Conservation (phyloP, 306 rosid genomes). For the Gastrolobium villosum region DNA sequence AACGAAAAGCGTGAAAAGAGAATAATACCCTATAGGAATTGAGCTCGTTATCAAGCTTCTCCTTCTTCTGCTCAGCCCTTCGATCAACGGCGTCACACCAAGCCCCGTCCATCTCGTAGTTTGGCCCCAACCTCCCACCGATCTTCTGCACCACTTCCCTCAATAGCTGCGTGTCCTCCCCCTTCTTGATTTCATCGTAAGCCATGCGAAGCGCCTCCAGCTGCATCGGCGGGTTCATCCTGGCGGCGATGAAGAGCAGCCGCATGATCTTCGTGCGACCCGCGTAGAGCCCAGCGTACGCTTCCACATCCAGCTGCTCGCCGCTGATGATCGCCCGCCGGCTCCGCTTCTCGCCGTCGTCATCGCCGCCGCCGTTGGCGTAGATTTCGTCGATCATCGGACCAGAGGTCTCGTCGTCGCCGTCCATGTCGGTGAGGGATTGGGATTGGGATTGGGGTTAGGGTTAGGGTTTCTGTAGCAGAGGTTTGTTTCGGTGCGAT, state of each 20-base stretch:
- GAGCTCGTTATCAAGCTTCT: slow-evolving; percentile 96
- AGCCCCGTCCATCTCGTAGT: slow-evolving; percentile 65
- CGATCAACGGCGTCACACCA: slow-evolving; percentile 87
- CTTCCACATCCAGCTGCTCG: slow-evolving; percentile 96
- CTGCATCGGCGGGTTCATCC: slow-evolving; percentile 64
- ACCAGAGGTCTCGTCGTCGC: slow-evolving; percentile 73
- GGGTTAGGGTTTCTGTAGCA: slow-evolving; percentile 45
- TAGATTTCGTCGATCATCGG: slow-evolving; percentile 87
- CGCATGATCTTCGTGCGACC: slow-evolving; percentile 92
- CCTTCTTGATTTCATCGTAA: slow-evolving; percentile 97
- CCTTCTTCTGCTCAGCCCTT: slow-evolving; percentile 91
- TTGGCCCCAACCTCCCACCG: slow-evolving; percentile 72
- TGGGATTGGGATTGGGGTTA: slow-evolving; percentile 38
- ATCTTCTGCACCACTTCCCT: slow-evolving; percentile 88
- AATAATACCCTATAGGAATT: slow-evolving; percentile 86
- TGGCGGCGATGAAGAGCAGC: slow-evolving; percentile 80
- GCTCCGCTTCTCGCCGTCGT: slow-evolving; percentile 63
- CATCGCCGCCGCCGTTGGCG: slow-evolving; percentile 71
- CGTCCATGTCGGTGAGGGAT: slow-evolving; percentile 65
- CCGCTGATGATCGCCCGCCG: slow-evolving; percentile 81
- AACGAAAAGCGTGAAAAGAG: not conserved
- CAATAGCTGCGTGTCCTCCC: slow-evolving; percentile 85
- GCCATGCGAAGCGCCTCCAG: slow-evolving; percentile 97
- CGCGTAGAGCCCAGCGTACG: slow-evolving; percentile 82
- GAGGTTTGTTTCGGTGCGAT: slow-evolving; percentile 40